Evolutionary conservation across 305 asterid species (phyloP), one percentile per base, ranked within the genome.

Genomic region (Nicotiana rustica): DNA sequence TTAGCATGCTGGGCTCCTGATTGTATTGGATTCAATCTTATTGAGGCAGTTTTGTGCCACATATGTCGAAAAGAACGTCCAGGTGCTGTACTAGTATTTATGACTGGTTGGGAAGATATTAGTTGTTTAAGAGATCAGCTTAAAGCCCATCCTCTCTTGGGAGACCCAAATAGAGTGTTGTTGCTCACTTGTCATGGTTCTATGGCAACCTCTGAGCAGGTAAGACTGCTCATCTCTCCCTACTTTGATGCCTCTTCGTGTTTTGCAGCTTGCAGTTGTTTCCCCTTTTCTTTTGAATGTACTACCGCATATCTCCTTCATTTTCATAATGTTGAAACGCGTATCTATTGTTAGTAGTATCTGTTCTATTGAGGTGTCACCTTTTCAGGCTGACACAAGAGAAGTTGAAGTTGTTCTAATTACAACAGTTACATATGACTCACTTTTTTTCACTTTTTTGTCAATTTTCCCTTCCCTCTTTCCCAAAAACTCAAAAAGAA

Each of bases 91-190:
- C 86, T 96, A 87, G 99, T 95, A 84, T 96, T 96, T 86, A 91
- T 96, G 98, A 96, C 99, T n/a, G 99, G 99, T 52, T 96, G 99
- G 98, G 99, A 96, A 85, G 99, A 96, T 89, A 96, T 96, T 82
- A 96, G 98, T 88, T 95, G 97, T 87, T 88, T 96, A 90, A 89
- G 97, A 89, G 98, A 93, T 91, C 98, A 96, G 85, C 76, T 95
- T 85, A 96, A 95, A 90, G 99, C 98, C 81, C 99, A 96, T 86
- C 99, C 99, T 67, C 97, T 96, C 57, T 83, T 96, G 83, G 99
- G 99, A 68, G 98, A 96, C 87, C 99, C 99, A 55, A 96, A 96
- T 86, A 93, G 99, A 85, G 98, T 96, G 80, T 86, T 94, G 84
- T 84, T 96, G 81, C 95, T 96, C 82, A 89, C 98, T 70, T 96